Percentiles rank a stretch among this genome's conserved stretches.
phyloP scores from a whole-genome alignment of 352 stramenopile genomes.

The Phytophthora capsici region DNA sequence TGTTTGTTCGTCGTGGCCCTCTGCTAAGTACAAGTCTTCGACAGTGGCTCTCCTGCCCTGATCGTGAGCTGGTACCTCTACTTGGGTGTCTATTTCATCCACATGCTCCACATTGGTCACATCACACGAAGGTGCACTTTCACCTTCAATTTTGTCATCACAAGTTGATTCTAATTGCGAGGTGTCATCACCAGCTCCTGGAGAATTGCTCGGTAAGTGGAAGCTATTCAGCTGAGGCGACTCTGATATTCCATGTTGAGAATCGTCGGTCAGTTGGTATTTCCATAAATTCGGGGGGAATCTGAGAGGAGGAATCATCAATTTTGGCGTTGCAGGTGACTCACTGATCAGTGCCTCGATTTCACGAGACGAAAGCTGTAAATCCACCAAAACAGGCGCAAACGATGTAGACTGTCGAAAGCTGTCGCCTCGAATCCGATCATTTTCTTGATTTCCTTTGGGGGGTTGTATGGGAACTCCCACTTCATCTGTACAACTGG shows the following conservation, averaged over 20 bases:
- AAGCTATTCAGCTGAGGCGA: background rate
- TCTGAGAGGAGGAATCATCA: constrained; percentile 30
- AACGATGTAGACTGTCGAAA: background rate
- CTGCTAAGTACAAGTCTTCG: constrained; percentile 19
- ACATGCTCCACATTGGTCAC: background rate
- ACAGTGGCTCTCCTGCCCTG: background rate
- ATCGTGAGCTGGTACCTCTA: background rate
- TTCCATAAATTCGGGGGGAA: constrained; percentile 23
- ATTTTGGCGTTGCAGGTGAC: background rate
- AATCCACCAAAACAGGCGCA: background rate
- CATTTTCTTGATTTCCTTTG: constrained; percentile 18
- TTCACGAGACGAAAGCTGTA: background rate
- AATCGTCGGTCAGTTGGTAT: constrained; percentile 8
- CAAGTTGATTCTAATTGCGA: background rate
- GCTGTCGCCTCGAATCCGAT: background rate
- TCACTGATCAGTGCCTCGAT: background rate
- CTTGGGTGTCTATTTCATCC: background rate
- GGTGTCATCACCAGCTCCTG: background rate
- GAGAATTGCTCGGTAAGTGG: background rate
- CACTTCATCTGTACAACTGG: background rate
- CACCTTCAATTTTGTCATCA: background rate
- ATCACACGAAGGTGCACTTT: background rate
- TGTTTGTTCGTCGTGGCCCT: constrained; percentile 12
- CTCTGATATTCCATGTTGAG: background rate
- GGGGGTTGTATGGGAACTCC: background rate